Evolutionary conservation across 495 filamentous ascomycete genomes (phyloP).

Genomic region (Letharia lupina): DNA sequence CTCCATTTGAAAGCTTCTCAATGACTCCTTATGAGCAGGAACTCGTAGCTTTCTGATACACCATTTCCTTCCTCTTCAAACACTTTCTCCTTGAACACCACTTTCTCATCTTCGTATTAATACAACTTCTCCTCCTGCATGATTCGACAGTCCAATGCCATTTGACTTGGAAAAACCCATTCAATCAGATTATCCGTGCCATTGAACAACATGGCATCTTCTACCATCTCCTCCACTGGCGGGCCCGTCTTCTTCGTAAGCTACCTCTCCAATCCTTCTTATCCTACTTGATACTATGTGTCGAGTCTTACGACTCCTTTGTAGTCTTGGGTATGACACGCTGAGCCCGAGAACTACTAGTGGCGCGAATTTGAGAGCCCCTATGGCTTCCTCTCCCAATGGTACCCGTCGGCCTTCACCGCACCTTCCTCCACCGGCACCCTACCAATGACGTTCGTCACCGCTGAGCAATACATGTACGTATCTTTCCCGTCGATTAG

Average conservation of each 20-base stretch:
- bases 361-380: conserved; percentile 29
- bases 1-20: not conserved
- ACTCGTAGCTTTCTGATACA: too few species aligned
- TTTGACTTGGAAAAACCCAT: not conserved
- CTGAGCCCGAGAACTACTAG: not conserved
- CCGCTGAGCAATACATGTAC: conserved; percentile 42
- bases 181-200: not conserved
- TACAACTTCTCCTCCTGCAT: not conserved
- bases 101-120: not conserved
- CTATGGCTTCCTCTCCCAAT: conserved; percentile 34
- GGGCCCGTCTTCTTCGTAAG: conserved; percentile 31
- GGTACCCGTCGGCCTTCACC: conserved; percentile 32
- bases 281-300: not conserved
- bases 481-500: not conserved
- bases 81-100: not conserved
- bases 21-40: not conserved
- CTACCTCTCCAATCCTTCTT: not conserved
- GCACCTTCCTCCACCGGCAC: conserved; percentile 12
- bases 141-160: not conserved
- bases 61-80: not conserved
- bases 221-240: conserved; percentile 9
- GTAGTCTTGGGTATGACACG: not conserved
- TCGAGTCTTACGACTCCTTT: not conserved
- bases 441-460: conserved; percentile 24
- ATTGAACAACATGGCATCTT: not conserved